A percentile compares a stretch with the other conserved stretches of the same genome.
These are phyloP conservation scores for Cenococcum geophilum DNA, from an alignment of 495 filamentous ascomycete genomes.

Conservation along the genomic window DNA sequence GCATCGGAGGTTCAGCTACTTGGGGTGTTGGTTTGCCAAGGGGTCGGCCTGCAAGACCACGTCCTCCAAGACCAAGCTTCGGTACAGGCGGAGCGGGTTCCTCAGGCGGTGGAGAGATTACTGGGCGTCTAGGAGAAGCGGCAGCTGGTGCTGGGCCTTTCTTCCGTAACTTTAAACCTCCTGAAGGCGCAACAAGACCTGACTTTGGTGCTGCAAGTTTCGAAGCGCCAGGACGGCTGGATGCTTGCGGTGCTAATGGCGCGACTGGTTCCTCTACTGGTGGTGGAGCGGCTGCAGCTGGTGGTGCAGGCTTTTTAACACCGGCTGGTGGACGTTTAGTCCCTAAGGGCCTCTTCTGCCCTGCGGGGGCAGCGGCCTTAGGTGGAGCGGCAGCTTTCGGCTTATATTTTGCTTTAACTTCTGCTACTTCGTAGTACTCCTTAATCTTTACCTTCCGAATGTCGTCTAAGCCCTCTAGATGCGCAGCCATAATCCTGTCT, in stretches of 20 bases:
- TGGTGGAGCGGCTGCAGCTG: constrained; percentile 48
- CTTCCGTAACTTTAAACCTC: constrained; percentile 52
- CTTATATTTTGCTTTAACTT: constrained; percentile 95
- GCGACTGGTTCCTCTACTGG: constrained; percentile 47
- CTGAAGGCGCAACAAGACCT: constrained; percentile 53
- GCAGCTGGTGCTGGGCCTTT: constrained; percentile 28
- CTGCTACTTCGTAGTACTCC: constrained; percentile 84
- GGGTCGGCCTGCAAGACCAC: constrained; percentile 78
- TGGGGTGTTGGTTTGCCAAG: constrained; percentile 66
- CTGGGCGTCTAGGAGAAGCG: constrained; percentile 47
- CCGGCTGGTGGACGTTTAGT: constrained; percentile 23
- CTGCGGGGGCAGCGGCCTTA: constrained; percentile 45
- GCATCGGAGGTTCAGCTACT: constrained; percentile 37
- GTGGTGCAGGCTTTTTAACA: constrained; percentile 49
- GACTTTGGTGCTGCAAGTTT: constrained; percentile 63
- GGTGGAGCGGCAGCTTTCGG: constrained; percentile 76
- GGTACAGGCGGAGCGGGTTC: constrained; percentile 56
- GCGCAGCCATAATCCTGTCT: constrained; percentile 90
- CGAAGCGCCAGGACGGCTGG: constrained; percentile 53
- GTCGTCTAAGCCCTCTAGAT: constrained; percentile 92
- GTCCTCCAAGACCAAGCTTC: constrained; percentile 63
- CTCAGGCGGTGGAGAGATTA: constrained; percentile 50
- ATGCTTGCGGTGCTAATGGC: constrained; percentile 50
- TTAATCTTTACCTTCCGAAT: constrained; percentile 95
- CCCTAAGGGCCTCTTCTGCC: constrained; percentile 36